phyloP scores from a whole-genome alignment of 148 eudicot genomes.

The Dysphania ambrosioides region DNA sequence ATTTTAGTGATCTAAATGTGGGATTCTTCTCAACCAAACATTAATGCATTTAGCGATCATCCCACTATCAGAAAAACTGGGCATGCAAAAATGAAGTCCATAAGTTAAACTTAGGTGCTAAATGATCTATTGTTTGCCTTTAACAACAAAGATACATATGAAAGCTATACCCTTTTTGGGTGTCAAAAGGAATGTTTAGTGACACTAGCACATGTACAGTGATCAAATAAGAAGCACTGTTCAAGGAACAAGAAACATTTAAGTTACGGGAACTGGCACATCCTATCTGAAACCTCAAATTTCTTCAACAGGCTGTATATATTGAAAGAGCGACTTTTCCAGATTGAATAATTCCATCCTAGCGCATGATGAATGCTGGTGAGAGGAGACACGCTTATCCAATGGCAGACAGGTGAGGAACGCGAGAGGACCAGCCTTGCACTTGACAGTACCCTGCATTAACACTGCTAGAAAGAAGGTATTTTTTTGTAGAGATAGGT shows the following conservation, averaged over 20 bases:
- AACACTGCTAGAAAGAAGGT: too few species aligned
- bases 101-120: constrained; percentile 5
- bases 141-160: constrained; percentile 17
- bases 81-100: constrained; percentile 19
- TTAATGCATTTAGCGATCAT: constrained; percentile 22
- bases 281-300: neutral
- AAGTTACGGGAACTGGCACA: neutral
- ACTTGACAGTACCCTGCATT: too few species aligned
- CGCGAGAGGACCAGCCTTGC: neutral
- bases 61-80: constrained; percentile 23
- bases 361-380: neutral
- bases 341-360: neutral
- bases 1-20: constrained; percentile 10
- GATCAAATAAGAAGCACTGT: neutral
- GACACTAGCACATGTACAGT: constrained; percentile 11
- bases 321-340: neutral
- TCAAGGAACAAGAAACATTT: constrained; percentile 24
- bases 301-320: neutral
- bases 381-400: neutral
- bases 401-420: neutral
- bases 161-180: constrained; percentile 12
- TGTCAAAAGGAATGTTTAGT: constrained; percentile 27
- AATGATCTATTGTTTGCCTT: constrained; percentile 13
- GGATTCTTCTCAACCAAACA: constrained; percentile 20
- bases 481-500: neutral